Percentiles rank a stretch among this genome's conserved stretches.
phyloP scores from a whole-genome alignment of 805 yeast species.

The Wickerhamomyces queroliae region DNA sequence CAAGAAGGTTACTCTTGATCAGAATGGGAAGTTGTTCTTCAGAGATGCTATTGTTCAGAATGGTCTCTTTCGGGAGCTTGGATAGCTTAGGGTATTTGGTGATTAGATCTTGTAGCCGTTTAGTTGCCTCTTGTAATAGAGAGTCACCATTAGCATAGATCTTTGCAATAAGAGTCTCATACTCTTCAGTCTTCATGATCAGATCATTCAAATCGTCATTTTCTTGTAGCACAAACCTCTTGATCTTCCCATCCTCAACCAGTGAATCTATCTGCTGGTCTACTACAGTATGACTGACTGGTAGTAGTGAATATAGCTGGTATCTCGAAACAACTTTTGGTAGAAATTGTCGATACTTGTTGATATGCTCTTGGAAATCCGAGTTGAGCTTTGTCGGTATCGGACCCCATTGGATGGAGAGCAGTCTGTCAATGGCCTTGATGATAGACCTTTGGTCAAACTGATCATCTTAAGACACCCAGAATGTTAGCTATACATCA shows the following conservation, averaged over 20 bases:
- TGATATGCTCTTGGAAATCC: slow-evolving; percentile 12
- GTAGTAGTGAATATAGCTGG: slow-evolving; percentile 45
- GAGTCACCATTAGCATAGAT: slow-evolving; percentile 4
- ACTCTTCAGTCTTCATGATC: slow-evolving; percentile 24
- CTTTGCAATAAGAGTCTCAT: slow-evolving; percentile 6
- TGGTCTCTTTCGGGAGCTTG: too few species aligned
- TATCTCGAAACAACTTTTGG: slow-evolving; percentile 12
- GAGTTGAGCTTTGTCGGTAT: slow-evolving; percentile 11
- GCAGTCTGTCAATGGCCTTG: slow-evolving; percentile 4
- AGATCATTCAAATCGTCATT: slow-evolving; percentile 40
- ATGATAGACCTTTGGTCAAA: not conserved
- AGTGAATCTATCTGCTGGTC: slow-evolving; percentile 38
- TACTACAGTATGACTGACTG: slow-evolving; percentile 42
- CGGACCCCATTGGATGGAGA: slow-evolving; percentile 11
- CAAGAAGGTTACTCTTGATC: slow-evolving; percentile 36
- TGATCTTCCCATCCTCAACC: slow-evolving; percentile 30
- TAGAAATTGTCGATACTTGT: slow-evolving; percentile 8
- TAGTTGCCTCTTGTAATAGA: not conserved
- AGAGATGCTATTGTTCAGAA: too few species aligned
- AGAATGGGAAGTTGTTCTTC: slow-evolving; percentile 12
- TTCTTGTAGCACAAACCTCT: slow-evolving; percentile 29
- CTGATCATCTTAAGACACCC: slow-evolving; percentile 1
- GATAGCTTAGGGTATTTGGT: too few species aligned
- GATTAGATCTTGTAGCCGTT: too few species aligned
- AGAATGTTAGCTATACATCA: too few species aligned